Evolutionary conservation across 441 rosid species (phyloP), one percentile per base, ranked within the genome.

Genomic region (Lepidium campestre): DNA sequence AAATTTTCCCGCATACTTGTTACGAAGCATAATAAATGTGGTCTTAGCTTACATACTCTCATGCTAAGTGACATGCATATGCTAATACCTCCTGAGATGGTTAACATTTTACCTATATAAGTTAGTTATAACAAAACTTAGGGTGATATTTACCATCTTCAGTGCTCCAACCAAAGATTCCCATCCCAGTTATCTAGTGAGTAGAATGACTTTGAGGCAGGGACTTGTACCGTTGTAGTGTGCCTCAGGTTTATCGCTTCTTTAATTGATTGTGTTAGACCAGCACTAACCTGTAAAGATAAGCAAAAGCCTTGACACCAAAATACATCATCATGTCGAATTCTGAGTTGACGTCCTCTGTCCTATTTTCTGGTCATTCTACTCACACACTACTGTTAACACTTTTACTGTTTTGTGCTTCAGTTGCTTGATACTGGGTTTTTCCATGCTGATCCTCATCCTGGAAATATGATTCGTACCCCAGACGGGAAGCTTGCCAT

Each of bases 391-490:
- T 34, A 18, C 32, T 44, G 49, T 31, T 55, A 44, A 45, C 62
- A 13, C 17, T 14, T 36, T 9, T 32, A 60, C 11, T 68, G 32
- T 54, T 61, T 54, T 70, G 53, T 22, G 74, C 76, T 77, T 41
- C 87, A 91, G 99, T 72, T 93, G 76, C 97, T 93, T 73, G 99
- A 91, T 69, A 91, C 97, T 53, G 99, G 99, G 23, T 83, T 93
- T 84, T 93, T 93, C 83, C 99, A 93, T 81, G 99, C 99, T 45
- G 97, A 93, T 64, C 99, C 99, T 65, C 99, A 93, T 79, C 99
- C 99, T 66, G 99, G 99, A 75, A 93, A 93, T 75, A 52, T 93
- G 86, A 93, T 93, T 55, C 97, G 99, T 67, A 93, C 99, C 15
- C 97, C 89, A 61, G 97, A 93, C 42, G 99, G 99, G 78, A 93